phyloP scores from a whole-genome alignment of 2,329 filamentous ascomycete species.

The Diaporthe capsici region DNA sequence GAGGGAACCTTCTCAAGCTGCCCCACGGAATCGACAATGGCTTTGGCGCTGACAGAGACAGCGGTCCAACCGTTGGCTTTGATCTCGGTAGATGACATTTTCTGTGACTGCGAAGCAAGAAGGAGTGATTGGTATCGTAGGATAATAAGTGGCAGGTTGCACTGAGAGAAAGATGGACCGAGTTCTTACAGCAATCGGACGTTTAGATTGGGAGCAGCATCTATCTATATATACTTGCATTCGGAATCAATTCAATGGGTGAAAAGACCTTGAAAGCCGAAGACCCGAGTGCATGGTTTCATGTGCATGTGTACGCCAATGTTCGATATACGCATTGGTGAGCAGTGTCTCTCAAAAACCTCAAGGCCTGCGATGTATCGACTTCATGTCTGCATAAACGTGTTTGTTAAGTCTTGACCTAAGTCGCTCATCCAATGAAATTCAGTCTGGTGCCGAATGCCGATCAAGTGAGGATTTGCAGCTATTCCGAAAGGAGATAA shows the following conservation, averaged over 20 bases:
- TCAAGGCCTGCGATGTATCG: background rate
- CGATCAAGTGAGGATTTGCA: no score
- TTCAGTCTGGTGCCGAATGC: background rate
- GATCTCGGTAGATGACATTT: background rate
- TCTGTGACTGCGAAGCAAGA: background rate
- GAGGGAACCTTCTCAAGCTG: background rate
- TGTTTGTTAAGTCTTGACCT: background rate
- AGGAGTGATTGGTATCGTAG: background rate
- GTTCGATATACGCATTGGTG: background rate
- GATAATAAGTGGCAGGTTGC: background rate
- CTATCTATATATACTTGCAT: background rate
- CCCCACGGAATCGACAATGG: background rate
- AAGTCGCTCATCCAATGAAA: background rate
- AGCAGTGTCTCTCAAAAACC: background rate
- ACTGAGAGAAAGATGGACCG: background rate
- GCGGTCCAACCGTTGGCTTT: slow-evolving; percentile 19
- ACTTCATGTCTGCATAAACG: background rate
- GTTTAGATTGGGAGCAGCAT: background rate
- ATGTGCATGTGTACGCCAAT: background rate
- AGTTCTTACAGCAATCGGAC: no score
- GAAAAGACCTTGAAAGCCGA: background rate
- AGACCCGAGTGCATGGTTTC: background rate
- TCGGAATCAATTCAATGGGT: no score
- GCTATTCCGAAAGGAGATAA: slow-evolving; percentile 2
- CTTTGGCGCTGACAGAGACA: background rate